These are phyloP conservation scores for Daphne laureola DNA, from an alignment of 441 rosid genomes.

Conservation along the genomic window DNA sequence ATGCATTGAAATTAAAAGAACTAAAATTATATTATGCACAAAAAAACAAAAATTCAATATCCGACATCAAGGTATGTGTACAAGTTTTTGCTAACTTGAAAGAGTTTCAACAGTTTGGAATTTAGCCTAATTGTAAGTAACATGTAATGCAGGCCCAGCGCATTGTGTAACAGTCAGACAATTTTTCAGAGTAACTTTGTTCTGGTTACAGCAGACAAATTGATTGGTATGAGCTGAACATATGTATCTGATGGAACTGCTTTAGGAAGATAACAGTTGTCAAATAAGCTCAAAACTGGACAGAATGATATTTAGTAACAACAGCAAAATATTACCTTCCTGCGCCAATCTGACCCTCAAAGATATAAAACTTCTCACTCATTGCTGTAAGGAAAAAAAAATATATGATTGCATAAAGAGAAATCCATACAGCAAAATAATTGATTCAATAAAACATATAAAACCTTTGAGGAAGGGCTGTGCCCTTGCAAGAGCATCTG, in stretches of 20 bases:
- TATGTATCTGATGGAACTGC: too few species aligned
- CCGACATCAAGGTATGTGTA: too few species aligned
- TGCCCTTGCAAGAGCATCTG: conserved; percentile 71
- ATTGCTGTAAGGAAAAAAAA: conserved; percentile 49
- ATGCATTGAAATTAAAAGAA: conserved; percentile 9
- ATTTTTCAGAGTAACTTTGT: too few species aligned
- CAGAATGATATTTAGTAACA: conserved; percentile 6
- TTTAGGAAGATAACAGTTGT: too few species aligned
- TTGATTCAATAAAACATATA: conserved; percentile 16
- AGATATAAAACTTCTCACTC: conserved; percentile 60
- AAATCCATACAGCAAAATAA: conserved; percentile 4
- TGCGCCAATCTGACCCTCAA: conserved; percentile 79
- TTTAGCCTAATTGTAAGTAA: too few species aligned
- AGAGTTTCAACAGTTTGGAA: neutral
- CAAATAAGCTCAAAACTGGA: too few species aligned
- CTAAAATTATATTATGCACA: neutral
- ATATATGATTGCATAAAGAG: conserved; percentile 10
- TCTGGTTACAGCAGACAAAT: too few species aligned
- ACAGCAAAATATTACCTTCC: conserved; percentile 57
- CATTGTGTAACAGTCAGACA: too few species aligned
- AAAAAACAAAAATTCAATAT: neutral
- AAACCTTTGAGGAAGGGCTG: conserved; percentile 78
- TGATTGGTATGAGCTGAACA: too few species aligned
- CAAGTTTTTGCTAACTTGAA: neutral
- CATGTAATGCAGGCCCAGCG: too few species aligned